Evolutionary conservation across 1,284 basidiomycete species (phyloP), one percentile per base, ranked within the genome.

Genomic region (Neotropicomus parvogracilis): DNA sequence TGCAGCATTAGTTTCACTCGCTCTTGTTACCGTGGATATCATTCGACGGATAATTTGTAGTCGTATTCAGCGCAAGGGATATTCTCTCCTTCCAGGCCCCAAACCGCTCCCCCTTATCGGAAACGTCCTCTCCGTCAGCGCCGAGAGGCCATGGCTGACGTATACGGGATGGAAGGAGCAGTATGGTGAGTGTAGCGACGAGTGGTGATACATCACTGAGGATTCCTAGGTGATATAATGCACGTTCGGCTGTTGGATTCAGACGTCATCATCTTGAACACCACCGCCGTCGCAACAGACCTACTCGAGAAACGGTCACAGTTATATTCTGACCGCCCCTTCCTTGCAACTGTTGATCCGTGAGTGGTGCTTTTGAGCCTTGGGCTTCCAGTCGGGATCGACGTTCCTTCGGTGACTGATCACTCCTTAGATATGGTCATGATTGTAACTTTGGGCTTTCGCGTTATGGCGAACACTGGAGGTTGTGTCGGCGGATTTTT

Each of bases 321-420:
- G 2, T 48, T 49, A 31, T 53, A 50, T 28, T 57, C 55, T 1
- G 49, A 57, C 9, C 55, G 53, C 6, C 56, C 56, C 1, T 49
- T 48, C 12, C 11, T 51, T 6, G 40, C 44, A 12, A 56, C 50
- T 3, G 5, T 37, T 14, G 35, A n/a, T 3, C 51, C 33, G 50
- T 57, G 26, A 34, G 50, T 41, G 7, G 3, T 3, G 8, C 4
- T 11, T 19, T 21, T 32, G 11, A n/a, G 14, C 13, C 13, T 32
- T 2, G 6, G 5, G 1, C 14, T 4, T 24, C 26, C 13, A 5
- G 24, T 14, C 13, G 4, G 12, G 3, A 44, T 21, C 1, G 36
- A 38, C 10, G 24, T 24, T 24, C 8, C 13, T n/a, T 24, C 6
- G 26, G 4, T 16, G 2, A 31, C 17, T 1, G 4, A 27, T 7